Conservation (phyloP, 345 rosid genomes). For the Syzygium aqueum region DNA sequence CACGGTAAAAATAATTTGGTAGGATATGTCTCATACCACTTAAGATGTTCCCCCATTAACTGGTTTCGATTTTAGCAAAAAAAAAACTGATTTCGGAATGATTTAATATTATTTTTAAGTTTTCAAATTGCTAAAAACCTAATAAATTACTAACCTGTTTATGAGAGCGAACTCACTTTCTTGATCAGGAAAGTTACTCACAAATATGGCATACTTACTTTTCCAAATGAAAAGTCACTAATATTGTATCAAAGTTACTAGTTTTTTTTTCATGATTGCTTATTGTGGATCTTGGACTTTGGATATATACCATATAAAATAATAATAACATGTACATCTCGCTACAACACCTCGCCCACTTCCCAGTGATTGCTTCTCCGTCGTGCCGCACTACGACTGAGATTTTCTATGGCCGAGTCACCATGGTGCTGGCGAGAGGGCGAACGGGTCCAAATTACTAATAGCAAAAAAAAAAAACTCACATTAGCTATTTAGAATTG, state of each 20-base stretch:
- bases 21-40: background rate
- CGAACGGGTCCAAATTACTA: background rate
- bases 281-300: background rate
- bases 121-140: background rate
- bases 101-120: background rate
- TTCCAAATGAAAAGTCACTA: background rate
- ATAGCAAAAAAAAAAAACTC: no score
- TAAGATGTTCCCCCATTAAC: background rate
- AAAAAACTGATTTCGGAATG: background rate
- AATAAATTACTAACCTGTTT: background rate
- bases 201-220: background rate
- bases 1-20: background rate
- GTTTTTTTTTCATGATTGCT: background rate
- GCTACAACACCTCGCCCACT: no score
- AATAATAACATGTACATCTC: background rate
- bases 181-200: background rate
- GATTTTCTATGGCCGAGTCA: background rate
- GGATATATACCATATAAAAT: background rate
- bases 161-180: background rate
- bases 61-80: background rate
- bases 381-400: background rate
- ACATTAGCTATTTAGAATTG: no score
- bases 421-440: background rate
- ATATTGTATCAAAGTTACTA: background rate
- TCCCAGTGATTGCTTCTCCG: background rate